These are phyloP conservation scores for Nothopassalora personata DNA, from an alignment of 2,329 filamentous ascomycete species.

Conservation along the genomic window DNA sequence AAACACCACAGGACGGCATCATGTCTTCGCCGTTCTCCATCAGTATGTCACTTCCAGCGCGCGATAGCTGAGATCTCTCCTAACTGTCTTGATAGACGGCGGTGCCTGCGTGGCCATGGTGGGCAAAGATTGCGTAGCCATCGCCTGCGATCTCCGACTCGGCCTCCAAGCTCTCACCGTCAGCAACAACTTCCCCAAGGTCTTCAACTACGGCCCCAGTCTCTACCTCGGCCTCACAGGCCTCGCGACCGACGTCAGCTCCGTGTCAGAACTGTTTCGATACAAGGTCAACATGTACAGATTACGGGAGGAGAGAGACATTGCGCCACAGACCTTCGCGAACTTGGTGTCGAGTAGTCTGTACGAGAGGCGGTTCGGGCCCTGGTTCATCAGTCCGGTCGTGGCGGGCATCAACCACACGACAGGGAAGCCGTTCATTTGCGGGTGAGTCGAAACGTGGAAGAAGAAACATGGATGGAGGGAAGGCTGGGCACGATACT, in stretches of 20 bases:
- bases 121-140: constrained; percentile 98
- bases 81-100: constrained; percentile 52
- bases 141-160: constrained; percentile 96
- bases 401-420: constrained; percentile 93
- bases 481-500: not conserved
- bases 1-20: constrained; percentile 15
- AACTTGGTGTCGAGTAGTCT: constrained; percentile 87
- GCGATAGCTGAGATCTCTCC: not conserved
- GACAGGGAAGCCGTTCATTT: constrained; percentile 93
- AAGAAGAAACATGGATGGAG: not conserved
- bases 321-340: constrained; percentile 89
- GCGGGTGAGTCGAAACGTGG: constrained; percentile 51
- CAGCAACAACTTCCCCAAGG: constrained; percentile 99
- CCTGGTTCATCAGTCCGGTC: constrained; percentile 92
- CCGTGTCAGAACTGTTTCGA: constrained; percentile 93
- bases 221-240: constrained; percentile 94
- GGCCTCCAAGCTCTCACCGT: constrained; percentile 94
- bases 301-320: constrained; percentile 93
- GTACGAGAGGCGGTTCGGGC: constrained; percentile 94
- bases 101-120: constrained; percentile 98
- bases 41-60: constrained; percentile 55
- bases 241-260: constrained; percentile 90
- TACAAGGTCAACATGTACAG: constrained; percentile 99
- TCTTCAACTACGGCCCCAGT: constrained; percentile 88
- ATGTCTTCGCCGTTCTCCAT: constrained; percentile 92